Percentiles rank a stretch among this genome's conserved stretches.
These are phyloP conservation scores for Prillingera fragicola DNA, from an alignment of 1,284 basidiomycete genomes.

Conservation along the genomic window DNA sequence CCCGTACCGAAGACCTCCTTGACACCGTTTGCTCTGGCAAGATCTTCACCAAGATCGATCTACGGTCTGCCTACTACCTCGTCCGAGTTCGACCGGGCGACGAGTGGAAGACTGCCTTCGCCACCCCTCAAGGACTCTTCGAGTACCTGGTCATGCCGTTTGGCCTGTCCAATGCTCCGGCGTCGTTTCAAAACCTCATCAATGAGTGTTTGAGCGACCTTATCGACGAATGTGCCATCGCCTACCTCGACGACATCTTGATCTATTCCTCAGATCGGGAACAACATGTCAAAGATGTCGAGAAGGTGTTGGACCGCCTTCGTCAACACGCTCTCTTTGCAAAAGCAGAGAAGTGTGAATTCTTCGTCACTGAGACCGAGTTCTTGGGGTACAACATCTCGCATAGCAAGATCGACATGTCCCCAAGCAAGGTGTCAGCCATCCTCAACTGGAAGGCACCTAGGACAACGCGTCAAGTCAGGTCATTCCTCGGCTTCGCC, in stretches of 20 bases:
- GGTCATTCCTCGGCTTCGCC: slow-evolving; percentile 44
- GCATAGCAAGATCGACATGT: slow-evolving; percentile 46
- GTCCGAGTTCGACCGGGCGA: slow-evolving; percentile 30
- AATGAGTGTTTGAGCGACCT: slow-evolving; percentile 29
- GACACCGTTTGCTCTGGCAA: slow-evolving; percentile 31
- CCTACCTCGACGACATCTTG: slow-evolving; percentile 47
- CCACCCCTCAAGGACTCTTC: slow-evolving; percentile 41
- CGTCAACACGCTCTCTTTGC: slow-evolving; percentile 38
- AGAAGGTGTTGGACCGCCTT: slow-evolving; percentile 45
- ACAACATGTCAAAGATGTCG: slow-evolving; percentile 29
- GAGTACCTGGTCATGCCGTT: slow-evolving; percentile 49
- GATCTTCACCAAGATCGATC: slow-evolving; percentile 40
- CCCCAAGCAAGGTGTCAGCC: slow-evolving; percentile 47
- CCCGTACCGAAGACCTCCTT: slow-evolving; percentile 25
- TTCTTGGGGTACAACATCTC: slow-evolving; percentile 46
- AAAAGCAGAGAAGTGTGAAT: slow-evolving; percentile 49
- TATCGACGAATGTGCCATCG: slow-evolving; percentile 29
- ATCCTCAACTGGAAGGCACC: slow-evolving; percentile 48
- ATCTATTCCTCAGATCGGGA: slow-evolving; percentile 50
- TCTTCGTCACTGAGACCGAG: slow-evolving; percentile 17
- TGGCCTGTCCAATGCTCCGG: slow-evolving; percentile 49
- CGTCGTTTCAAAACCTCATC: slow-evolving; percentile 42
- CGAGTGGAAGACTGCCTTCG: slow-evolving; percentile 48
- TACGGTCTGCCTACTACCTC: slow-evolving; percentile 35
- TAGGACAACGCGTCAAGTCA: slow-evolving; percentile 31